These are phyloP conservation scores for Paecilomyces formosus DNA, from an alignment of 2,329 filamentous ascomycete species.

Conservation along the genomic window DNA sequence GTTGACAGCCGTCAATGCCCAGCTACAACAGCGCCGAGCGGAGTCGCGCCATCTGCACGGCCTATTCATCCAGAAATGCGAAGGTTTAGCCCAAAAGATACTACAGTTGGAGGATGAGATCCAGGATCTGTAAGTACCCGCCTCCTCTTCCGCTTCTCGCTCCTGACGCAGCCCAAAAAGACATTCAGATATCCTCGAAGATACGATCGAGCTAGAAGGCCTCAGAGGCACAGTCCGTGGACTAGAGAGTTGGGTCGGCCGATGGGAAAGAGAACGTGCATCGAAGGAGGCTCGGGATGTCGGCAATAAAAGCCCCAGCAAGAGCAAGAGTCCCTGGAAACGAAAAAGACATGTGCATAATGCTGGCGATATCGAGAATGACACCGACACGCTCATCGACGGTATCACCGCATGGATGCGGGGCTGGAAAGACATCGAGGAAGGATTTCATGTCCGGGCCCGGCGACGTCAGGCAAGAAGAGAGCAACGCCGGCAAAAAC, in stretches of 20 bases:
- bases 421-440: slow-evolving; percentile 36
- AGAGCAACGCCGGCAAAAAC: slow-evolving; percentile 12
- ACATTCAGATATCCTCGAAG: slow-evolving; percentile 22
- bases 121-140: slow-evolving; percentile 45
- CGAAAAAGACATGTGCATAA: slow-evolving; percentile 8
- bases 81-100: slow-evolving; percentile 52
- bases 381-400: slow-evolving; percentile 25
- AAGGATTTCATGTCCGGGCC: slow-evolving; percentile 40
- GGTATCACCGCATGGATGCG: slow-evolving; percentile 36
- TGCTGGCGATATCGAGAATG: slow-evolving; percentile 6
- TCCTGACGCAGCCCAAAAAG: slow-evolving; percentile 9
- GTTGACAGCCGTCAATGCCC: slow-evolving; percentile 15
- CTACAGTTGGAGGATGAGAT: slow-evolving; percentile 54
- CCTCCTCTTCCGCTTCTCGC: background rate
- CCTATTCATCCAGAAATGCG: slow-evolving; percentile 51
- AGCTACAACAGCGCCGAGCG: slow-evolving; percentile 18
- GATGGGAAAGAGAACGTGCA: slow-evolving; percentile 18
- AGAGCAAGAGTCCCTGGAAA: slow-evolving; percentile 10
- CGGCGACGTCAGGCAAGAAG: slow-evolving; percentile 52
- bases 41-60: slow-evolving; percentile 52
- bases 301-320: slow-evolving; percentile 1
- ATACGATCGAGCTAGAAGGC: slow-evolving; percentile 26
- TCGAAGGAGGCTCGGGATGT: slow-evolving; percentile 1
- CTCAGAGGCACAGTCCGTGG: slow-evolving; percentile 29
- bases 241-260: slow-evolving; percentile 24